Evolutionary conservation across 73 alveolate genomes (phyloP).

Genomic region (Symbiodinium natans): DNA sequence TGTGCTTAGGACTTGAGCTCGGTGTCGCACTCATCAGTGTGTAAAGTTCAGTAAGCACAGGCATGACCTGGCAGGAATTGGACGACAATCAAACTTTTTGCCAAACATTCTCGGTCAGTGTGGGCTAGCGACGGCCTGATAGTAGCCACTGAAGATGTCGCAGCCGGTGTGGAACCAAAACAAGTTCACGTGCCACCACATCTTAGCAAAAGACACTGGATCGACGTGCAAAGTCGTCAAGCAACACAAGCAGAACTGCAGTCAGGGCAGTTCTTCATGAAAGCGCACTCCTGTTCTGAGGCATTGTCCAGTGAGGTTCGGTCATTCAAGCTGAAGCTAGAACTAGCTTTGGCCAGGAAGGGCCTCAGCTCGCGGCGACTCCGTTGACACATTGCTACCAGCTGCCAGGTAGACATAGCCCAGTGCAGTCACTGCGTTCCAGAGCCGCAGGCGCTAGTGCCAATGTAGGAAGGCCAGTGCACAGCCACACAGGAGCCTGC

Average conservation of each 20-base stretch:
- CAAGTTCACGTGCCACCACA: conserved; percentile 69
- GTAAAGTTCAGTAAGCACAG: conserved; percentile 53
- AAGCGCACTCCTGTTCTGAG: neutral
- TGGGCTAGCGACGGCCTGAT: neutral
- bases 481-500: conserved; percentile 54
- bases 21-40: conserved; percentile 39
- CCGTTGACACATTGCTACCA: no score
- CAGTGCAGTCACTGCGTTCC: neutral
- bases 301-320: neutral
- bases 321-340: neutral
- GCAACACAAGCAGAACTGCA: no score
- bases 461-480: conserved; percentile 51
- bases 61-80: conserved; percentile 67
- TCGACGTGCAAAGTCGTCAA: neutral
- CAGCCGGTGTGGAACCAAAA: conserved; percentile 86
- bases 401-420: neutral
- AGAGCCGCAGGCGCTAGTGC: neutral
- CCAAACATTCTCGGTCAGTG: neutral
- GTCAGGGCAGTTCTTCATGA: neutral
- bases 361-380: neutral
- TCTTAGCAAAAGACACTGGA: neutral
- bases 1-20: neutral
- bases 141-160: conserved; percentile 68
- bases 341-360: neutral
- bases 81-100: no score